A percentile compares a stretch with the other conserved stretches of the same genome.
Conservation (phyloP, 352 stramenopile genomes). For the Elongisporangium anandrum region DNA sequence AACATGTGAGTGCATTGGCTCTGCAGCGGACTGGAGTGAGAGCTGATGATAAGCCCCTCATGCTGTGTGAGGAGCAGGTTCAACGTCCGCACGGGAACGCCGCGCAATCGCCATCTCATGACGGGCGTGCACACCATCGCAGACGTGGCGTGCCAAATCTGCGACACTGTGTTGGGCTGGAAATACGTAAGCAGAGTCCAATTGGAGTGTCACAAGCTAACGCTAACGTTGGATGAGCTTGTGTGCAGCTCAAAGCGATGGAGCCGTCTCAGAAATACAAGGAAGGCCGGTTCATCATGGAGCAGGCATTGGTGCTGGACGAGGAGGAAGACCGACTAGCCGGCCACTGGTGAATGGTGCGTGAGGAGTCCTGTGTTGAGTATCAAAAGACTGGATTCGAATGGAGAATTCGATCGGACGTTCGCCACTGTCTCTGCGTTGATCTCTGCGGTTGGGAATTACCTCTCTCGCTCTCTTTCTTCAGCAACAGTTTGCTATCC, state of each 20-base stretch:
- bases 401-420: too few species aligned
- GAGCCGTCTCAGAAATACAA: slow-evolving; percentile 83
- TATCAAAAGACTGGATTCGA: too few species aligned
- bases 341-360: too few species aligned
- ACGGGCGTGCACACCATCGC: slow-evolving; percentile 79
- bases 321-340: slow-evolving; percentile 31
- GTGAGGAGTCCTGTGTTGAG: too few species aligned
- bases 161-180: slow-evolving; percentile 64
- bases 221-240: not conserved
- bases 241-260: slow-evolving; percentile 65
- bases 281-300: slow-evolving; percentile 83
- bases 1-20: slow-evolving; percentile 53
- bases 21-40: not conserved
- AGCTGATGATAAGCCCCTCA: not conserved
- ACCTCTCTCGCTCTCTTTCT: too few species aligned
- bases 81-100: slow-evolving; percentile 52
- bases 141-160: slow-evolving; percentile 60
- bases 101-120: slow-evolving; percentile 71
- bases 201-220: not conserved
- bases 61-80: slow-evolving; percentile 40
- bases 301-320: slow-evolving; percentile 69
- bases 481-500: too few species aligned
- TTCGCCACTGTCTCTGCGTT: too few species aligned
- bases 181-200: slow-evolving; percentile 58
- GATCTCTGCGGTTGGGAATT: too few species aligned